Conservation (phyloP, 768 basidiomycete species). For the Auriscalpium orientale region DNA sequence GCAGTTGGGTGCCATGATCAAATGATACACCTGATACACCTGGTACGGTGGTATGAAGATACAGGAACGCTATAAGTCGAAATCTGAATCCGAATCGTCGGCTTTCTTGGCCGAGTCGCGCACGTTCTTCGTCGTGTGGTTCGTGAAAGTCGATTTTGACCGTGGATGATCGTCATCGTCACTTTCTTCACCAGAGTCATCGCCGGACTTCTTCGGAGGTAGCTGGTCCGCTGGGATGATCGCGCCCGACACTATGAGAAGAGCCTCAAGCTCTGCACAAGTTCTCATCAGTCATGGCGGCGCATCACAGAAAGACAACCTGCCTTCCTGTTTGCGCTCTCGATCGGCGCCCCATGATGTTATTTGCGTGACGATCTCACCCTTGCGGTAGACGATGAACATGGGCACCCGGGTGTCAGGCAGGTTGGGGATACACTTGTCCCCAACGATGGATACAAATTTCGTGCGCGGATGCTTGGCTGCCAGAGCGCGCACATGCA, state of each 20-base stretch:
- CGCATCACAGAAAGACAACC: neutral
- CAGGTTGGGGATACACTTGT: constrained; percentile 92
- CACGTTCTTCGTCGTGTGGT: constrained; percentile 48
- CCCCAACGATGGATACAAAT: constrained; percentile 91
- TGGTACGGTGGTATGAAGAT: too few species aligned
- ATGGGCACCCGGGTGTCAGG: constrained; percentile 89
- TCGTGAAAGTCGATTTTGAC: constrained; percentile 52
- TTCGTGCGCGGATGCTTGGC: constrained; percentile 85
- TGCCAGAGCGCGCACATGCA: constrained; percentile 67
- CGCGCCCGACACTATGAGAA: constrained; percentile 61
- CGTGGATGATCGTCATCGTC: constrained; percentile 42
- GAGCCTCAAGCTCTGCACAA: constrained; percentile 57
- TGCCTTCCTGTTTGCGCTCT: constrained; percentile 56
- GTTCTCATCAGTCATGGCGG: too few species aligned
- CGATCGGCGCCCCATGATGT: constrained; percentile 77
- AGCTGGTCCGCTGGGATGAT: constrained; percentile 50
- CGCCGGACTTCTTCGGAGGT: constrained; percentile 22
- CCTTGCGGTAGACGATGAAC: constrained; percentile 86
- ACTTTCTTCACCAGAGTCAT: constrained; percentile 41
- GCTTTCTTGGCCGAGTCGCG: constrained; percentile 42
- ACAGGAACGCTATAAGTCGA: constrained; percentile 37
- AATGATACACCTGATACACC: too few species aligned
- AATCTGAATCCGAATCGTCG: constrained; percentile 69
- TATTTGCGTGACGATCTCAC: constrained; percentile 84
- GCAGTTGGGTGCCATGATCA: too few species aligned